Conservation (phyloP, 1,284 basidiomycete species). For the Cutaneotrichosporon sp. region DNA sequence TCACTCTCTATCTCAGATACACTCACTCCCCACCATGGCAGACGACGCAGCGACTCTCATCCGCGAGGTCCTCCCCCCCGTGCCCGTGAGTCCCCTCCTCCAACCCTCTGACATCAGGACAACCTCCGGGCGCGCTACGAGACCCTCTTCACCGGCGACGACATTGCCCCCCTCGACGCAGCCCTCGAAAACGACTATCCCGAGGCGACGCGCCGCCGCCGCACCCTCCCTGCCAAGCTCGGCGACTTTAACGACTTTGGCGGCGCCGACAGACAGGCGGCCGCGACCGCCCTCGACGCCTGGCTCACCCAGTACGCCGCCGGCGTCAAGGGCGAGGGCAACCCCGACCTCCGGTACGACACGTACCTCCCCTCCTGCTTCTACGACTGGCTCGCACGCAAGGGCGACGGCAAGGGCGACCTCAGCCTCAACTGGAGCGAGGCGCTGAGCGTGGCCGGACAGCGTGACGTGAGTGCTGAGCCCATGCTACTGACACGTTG, state of each 20-base stretch:
- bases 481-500: too few relatives aligned
- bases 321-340: background rate
- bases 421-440: background rate
- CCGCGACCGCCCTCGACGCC: background rate
- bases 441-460: background rate
- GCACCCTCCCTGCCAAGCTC: background rate
- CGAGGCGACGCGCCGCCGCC: background rate
- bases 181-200: background rate
- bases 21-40: background rate
- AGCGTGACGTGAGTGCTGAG: background rate
- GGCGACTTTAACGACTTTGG: background rate
- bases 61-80: background rate
- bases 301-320: constrained; percentile 1
- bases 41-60: background rate
- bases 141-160: background rate
- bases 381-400: background rate
- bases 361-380: background rate
- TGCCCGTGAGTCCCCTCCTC: background rate
- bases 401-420: background rate
- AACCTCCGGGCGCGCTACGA: background rate
- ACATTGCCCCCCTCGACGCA: background rate
- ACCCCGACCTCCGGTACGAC: constrained; percentile 1
- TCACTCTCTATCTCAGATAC: too few relatives aligned
- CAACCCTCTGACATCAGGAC: background rate
- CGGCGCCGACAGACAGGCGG: background rate